Evolutionary conservation across 495 filamentous ascomycete genomes (phyloP).

Genomic region (Talaromyces proteolyticus): DNA sequence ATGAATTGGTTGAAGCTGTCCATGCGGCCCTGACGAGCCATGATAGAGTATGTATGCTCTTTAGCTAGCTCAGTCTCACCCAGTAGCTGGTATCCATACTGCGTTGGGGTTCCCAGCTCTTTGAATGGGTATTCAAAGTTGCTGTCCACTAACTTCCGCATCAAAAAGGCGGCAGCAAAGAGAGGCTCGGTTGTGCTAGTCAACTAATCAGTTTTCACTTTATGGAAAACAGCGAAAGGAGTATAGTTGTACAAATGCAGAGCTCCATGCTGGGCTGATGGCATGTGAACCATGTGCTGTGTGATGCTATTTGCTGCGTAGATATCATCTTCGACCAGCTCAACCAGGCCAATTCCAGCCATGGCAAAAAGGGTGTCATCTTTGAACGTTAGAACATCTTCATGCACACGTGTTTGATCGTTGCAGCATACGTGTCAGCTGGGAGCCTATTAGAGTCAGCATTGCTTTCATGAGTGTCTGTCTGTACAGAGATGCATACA

Average conservation of each 20-base stretch:
- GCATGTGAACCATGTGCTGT: constrained; percentile 24
- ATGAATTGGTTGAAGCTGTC: constrained; percentile 37
- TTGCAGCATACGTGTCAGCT: constrained; percentile 16
- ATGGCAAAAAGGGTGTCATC: constrained; percentile 32
- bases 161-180: constrained; percentile 27
- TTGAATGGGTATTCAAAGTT: constrained; percentile 30
- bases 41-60: constrained; percentile 31
- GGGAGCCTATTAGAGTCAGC: constrained; percentile 9
- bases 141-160: constrained; percentile 26
- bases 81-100: constrained; percentile 28
- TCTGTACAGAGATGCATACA: constrained; percentile 10
- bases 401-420: not conserved
- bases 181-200: constrained; percentile 29
- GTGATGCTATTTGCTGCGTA: constrained; percentile 28
- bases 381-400: constrained; percentile 11
- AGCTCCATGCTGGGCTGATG: constrained; percentile 30
- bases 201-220: not conserved
- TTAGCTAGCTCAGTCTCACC: constrained; percentile 20
- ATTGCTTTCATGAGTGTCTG: not conserved
- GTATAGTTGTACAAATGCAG: constrained; percentile 25
- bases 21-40: constrained; percentile 31
- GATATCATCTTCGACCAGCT: constrained; percentile 18
- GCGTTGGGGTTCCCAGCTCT: constrained; percentile 25
- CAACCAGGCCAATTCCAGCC: constrained; percentile 26
- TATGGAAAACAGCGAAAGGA: not conserved